Evolutionary conservation across 768 basidiomycete species (phyloP).

Genomic region (Solioccasus polychromus): DNA sequence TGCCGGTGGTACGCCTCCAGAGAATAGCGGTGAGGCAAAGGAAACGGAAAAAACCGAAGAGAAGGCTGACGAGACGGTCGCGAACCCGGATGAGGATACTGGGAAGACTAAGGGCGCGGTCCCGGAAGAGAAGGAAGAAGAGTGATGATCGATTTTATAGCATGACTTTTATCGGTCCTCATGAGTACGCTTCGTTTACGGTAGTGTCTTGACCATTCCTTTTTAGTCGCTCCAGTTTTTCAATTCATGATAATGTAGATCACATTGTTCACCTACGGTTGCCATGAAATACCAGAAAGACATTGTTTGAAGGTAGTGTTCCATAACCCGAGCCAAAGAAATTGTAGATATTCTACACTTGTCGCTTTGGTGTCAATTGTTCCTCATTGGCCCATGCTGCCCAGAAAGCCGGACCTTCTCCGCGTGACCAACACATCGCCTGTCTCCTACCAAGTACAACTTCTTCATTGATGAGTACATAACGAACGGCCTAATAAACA

Average conservation of each 20-base stretch:
- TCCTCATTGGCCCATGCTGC: slow-evolving; percentile 76
- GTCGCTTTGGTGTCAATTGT: slow-evolving; percentile 17
- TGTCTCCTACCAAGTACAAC: slow-evolving; percentile 62
- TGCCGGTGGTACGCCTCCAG: slow-evolving; percentile 27
- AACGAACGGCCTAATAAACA: slow-evolving; percentile 58
- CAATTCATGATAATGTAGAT: slow-evolving; percentile 29
- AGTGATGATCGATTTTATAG: slow-evolving; percentile 12
- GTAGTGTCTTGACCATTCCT: slow-evolving; percentile 3
- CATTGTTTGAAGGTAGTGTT: neutral
- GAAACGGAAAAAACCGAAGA: slow-evolving; percentile 28
- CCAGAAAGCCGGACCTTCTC: slow-evolving; percentile 68
- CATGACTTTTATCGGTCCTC: slow-evolving; percentile 6
- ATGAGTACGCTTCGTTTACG: slow-evolving; percentile 8
- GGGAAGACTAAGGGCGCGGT: slow-evolving; percentile 35
- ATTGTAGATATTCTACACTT: slow-evolving; percentile 9
- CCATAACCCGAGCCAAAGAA: neutral
- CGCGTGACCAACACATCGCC: slow-evolving; percentile 74
- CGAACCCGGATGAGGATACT: slow-evolving; percentile 28
- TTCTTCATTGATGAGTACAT: slow-evolving; percentile 76
- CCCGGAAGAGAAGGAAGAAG: slow-evolving; percentile 34
- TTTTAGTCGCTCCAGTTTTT: slow-evolving; percentile 9
- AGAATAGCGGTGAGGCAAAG: slow-evolving; percentile 24
- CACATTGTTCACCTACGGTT: slow-evolving; percentile 24
- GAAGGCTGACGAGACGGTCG: slow-evolving; percentile 24
- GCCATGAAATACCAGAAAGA: slow-evolving; percentile 27